Percentiles rank a stretch among this genome's conserved stretches.
Conservation (phyloP, 2,329 filamentous ascomycete species). For the Pestalotiopsis sp. region DNA sequence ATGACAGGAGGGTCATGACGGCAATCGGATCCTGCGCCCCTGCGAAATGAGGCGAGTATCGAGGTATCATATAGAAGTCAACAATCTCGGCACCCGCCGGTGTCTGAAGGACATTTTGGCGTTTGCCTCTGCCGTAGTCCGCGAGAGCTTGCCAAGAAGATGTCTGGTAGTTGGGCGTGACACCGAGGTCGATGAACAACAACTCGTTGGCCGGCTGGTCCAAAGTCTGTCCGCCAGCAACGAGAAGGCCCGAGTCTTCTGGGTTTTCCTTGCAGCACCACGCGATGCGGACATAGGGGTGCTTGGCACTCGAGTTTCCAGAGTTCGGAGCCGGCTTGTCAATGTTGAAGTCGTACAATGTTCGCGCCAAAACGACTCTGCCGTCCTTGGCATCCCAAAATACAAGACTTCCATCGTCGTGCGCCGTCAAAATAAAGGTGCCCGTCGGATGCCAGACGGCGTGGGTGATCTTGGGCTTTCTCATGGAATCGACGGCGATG, state of each 20-base stretch:
- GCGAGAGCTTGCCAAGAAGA: conserved; percentile 84
- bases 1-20: conserved; percentile 75
- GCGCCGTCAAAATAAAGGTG: conserved; percentile 82
- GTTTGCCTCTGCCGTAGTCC: conserved; percentile 78
- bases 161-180: conserved; percentile 88
- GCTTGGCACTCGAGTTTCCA: conserved; percentile 61
- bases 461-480: conserved; percentile 76
- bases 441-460: conserved; percentile 95
- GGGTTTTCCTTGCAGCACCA: conserved; percentile 96
- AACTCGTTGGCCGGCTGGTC: conserved; percentile 73
- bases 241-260: conserved; percentile 86
- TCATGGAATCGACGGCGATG: conserved; percentile 58
- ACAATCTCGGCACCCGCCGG: conserved; percentile 77
- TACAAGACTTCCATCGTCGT: conserved; percentile 89
- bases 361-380: conserved; percentile 80
- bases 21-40: conserved; percentile 91
- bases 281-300: conserved; percentile 75
- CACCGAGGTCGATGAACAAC: conserved; percentile 86
- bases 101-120: conserved; percentile 70
- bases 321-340: conserved; percentile 62
- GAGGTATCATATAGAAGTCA: conserved; percentile 83
- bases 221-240: conserved; percentile 77
- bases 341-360: conserved; percentile 72
- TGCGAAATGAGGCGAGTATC: conserved; percentile 79
- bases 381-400: conserved; percentile 95